Conservation (phyloP, 2,329 filamentous ascomycete species). For the Coccinonectria pachysandricola region DNA sequence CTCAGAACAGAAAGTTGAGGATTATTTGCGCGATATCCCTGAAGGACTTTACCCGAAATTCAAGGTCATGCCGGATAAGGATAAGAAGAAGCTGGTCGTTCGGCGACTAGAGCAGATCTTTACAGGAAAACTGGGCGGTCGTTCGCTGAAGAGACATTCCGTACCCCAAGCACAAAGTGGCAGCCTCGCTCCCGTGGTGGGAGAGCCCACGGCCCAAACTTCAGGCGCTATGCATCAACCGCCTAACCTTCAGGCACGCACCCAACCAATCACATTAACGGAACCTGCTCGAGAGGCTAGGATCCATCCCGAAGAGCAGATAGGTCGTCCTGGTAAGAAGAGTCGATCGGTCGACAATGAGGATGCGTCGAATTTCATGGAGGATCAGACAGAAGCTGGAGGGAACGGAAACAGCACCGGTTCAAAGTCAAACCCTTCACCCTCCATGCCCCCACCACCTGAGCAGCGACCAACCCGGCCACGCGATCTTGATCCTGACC, state of each 20-base stretch:
- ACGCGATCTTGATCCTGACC: slow-evolving; percentile 66
- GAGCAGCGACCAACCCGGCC: slow-evolving; percentile 72
- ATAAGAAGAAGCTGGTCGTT: slow-evolving; percentile 69
- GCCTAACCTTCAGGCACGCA: too few species aligned
- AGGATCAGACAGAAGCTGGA: slow-evolving; percentile 34
- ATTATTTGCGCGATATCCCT: slow-evolving; percentile 63
- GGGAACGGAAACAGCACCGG: slow-evolving; percentile 27
- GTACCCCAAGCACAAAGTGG: slow-evolving; percentile 7
- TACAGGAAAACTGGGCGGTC: slow-evolving; percentile 52
- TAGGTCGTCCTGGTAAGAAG: slow-evolving; percentile 26
- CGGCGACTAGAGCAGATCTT: slow-evolving; percentile 71
- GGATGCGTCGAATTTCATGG: slow-evolving; percentile 38
- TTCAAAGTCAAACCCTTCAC: slow-evolving; percentile 28
- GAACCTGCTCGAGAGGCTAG: slow-evolving; percentile 37
- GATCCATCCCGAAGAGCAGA: slow-evolving; percentile 29
- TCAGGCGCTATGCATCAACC: slow-evolving; percentile 26
- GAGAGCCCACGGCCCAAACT: slow-evolving; percentile 16
- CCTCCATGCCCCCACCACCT: slow-evolving; percentile 30
- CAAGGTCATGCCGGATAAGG: slow-evolving; percentile 55
- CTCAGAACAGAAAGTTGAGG: slow-evolving; percentile 53
- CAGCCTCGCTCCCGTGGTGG: slow-evolving; percentile 12
- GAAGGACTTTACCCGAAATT: slow-evolving; percentile 55
- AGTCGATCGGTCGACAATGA: slow-evolving; percentile 31
- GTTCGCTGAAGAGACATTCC: slow-evolving; percentile 26
- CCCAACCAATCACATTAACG: too few species aligned